Evolutionary conservation across 495 filamentous ascomycete genomes (phyloP).

Genomic region (Terfezia claveryi): DNA sequence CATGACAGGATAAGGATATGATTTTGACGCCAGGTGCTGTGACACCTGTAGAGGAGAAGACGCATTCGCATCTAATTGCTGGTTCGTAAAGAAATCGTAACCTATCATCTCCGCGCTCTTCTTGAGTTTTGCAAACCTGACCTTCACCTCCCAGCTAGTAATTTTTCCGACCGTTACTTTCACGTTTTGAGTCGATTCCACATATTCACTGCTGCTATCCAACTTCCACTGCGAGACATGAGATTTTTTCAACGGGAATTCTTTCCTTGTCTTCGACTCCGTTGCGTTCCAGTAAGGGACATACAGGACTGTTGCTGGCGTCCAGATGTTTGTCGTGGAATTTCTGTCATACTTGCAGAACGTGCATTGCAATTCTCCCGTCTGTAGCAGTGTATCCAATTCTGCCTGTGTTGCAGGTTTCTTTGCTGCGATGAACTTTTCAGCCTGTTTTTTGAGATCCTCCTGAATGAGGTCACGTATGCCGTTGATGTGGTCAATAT

Average conservation of each 20-base stretch:
- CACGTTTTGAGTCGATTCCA: neutral
- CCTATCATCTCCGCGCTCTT: neutral
- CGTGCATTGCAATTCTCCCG: no score
- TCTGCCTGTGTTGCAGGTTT: neutral
- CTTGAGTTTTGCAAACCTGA: neutral
- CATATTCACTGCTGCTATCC: neutral
- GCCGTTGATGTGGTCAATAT: conserved; percentile 8
- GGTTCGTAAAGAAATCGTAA: neutral
- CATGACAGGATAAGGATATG: neutral
- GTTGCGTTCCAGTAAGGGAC: neutral
- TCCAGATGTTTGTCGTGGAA: no score
- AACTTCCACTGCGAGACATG: neutral
- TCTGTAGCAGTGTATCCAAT: neutral
- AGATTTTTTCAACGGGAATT: neutral
- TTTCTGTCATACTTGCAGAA: no score
- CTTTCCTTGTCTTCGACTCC: neutral
- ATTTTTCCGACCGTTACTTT: neutral
- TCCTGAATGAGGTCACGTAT: conserved; percentile 1
- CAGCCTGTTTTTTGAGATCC: neutral
- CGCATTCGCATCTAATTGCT: neutral
- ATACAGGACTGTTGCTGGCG: no score
- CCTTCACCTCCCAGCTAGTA: neutral
- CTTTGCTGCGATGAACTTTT: neutral
- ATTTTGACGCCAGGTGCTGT: neutral
- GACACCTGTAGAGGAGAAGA: neutral